A percentile compares a stretch with the other conserved stretches of the same genome.
These are phyloP conservation scores for Penicillium vulpinum DNA, from an alignment of 2,329 filamentous ascomycete genomes.

Conservation along the genomic window DNA sequence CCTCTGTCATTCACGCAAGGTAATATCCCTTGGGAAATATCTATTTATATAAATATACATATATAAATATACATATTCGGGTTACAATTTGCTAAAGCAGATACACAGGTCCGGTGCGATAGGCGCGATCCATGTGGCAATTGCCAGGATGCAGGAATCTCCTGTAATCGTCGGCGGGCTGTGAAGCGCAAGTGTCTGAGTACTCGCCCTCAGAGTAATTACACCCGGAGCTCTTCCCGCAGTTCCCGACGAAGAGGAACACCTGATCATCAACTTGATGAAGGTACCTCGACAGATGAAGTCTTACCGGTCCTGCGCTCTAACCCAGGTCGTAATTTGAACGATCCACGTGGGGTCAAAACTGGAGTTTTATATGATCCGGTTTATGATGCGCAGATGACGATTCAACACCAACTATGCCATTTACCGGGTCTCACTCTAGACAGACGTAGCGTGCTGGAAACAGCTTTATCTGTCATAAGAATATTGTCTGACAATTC, in stretches of 20 bases:
- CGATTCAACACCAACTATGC: conserved; percentile 10
- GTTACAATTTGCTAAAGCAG: background rate
- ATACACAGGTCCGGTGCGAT: conserved; percentile 24
- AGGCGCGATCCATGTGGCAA: conserved; percentile 24
- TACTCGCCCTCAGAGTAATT: background rate
- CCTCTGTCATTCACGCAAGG: conserved; percentile 22
- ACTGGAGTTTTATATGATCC: conserved; percentile 13
- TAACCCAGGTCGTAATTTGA: background rate
- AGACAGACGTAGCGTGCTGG: conserved; percentile 12
- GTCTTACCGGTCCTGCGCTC: background rate
- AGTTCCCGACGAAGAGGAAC: background rate
- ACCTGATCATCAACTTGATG: background rate
- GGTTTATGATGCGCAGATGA: conserved; percentile 18
- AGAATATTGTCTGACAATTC: conserved; percentile 1
- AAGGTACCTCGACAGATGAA: background rate
- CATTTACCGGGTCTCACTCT: conserved; percentile 8
- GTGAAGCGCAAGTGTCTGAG: conserved; percentile 5
- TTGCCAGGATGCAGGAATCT: conserved; percentile 20
- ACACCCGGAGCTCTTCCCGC: background rate
- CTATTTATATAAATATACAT: background rate
- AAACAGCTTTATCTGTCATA: conserved; percentile 16
- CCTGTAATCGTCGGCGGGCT: conserved; percentile 14
- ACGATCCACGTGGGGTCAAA: background rate
- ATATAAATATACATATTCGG: background rate
- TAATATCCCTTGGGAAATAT: background rate